Evolutionary conservation across 345 rosid species (phyloP).

Genomic region (Chamaenerion angustifolium): DNA sequence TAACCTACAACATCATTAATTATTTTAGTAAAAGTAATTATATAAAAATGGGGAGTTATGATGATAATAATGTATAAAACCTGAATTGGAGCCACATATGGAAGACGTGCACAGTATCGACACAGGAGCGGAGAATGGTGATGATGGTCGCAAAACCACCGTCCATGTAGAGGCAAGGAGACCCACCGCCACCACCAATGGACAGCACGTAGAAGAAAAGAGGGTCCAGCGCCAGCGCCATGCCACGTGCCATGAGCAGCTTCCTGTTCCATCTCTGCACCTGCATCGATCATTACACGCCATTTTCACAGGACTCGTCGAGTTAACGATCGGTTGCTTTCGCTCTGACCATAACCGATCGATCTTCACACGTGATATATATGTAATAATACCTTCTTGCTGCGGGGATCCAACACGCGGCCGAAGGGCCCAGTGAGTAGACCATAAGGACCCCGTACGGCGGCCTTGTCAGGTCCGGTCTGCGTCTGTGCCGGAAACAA

Average conservation of each 20-base stretch:
- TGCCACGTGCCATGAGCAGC: conserved; percentile 34
- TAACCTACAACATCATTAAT: conserved; percentile 7
- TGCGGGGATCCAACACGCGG: conserved; percentile 42
- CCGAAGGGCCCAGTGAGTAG: conserved; percentile 7
- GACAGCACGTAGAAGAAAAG: conserved; percentile 42
- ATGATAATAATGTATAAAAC: no score
- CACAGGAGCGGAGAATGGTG: conserved; percentile 28
- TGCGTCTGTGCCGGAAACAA: conserved; percentile 11
- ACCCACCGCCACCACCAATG: conserved; percentile 18
- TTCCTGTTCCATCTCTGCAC: conserved; percentile 37
- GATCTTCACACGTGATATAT: no score
- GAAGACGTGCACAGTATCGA: conserved; percentile 31
- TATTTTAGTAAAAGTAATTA: no score
- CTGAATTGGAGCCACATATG: conserved; percentile 51
- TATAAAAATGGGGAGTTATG: no score
- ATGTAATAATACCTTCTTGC: conserved; percentile 18
- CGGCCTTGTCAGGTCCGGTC: neutral
- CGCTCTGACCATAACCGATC: no score
- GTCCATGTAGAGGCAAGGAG: conserved; percentile 43
- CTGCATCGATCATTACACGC: neutral
- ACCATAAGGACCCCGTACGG: no score
- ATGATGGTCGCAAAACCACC: conserved; percentile 22
- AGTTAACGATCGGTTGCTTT: no score
- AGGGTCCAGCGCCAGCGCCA: conserved; percentile 45
- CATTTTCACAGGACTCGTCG: neutral